Percentiles rank a stretch among this genome's conserved stretches.
These are phyloP conservation scores for Bruguiera gymnorhiza DNA, from an alignment of 345 rosid genomes.

Conservation along the genomic window DNA sequence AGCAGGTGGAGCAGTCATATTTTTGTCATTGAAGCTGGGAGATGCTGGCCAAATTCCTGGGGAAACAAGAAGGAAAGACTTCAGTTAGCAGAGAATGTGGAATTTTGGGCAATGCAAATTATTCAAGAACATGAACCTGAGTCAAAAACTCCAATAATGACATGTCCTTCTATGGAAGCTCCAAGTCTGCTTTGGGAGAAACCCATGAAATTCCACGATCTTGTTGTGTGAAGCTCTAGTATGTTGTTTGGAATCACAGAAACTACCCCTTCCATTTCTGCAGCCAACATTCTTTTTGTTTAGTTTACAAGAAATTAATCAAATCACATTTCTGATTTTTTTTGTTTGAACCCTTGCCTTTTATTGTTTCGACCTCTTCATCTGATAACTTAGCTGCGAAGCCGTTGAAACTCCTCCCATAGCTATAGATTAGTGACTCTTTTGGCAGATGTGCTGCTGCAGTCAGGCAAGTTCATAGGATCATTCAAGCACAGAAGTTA, in stretches of 20 bases:
- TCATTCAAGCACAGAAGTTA: no score
- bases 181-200: no score
- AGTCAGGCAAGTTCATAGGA: no score
- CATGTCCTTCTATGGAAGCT: no score
- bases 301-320: no score
- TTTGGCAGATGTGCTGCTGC: neutral
- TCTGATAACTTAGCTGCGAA: slow-evolving; percentile 44
- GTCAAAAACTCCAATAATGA: neutral
- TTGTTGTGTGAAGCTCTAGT: slow-evolving; percentile 47
- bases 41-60: slow-evolving; percentile 53
- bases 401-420: slow-evolving; percentile 41
- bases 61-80: no score
- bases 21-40: slow-evolving; percentile 35
- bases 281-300: no score
- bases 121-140: neutral
- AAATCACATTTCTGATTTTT: no score
- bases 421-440: slow-evolving; percentile 36
- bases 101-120: neutral
- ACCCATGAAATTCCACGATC: slow-evolving; percentile 61
- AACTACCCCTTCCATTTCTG: slow-evolving; percentile 50
- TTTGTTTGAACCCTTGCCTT: slow-evolving; percentile 17
- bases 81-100: no score
- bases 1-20: slow-evolving; percentile 43
- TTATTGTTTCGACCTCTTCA: slow-evolving; percentile 32
- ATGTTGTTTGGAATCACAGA: slow-evolving; percentile 51